Evolutionary conservation across 2,329 filamentous ascomycete species (phyloP).

Genomic region (Karstenula rhodostoma): DNA sequence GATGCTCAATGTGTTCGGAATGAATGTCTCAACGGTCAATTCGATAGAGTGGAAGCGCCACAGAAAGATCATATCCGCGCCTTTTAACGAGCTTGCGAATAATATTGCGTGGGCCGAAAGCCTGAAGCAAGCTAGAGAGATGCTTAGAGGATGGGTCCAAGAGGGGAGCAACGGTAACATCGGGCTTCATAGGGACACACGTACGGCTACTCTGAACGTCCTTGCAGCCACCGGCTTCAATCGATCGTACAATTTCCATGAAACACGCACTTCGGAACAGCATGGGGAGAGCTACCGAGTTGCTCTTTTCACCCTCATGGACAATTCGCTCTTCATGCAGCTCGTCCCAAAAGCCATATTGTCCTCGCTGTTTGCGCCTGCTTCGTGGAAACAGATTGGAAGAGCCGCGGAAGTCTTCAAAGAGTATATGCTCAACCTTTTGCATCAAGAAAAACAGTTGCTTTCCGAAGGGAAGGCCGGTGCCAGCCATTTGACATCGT

Average conservation of each 20-base stretch:
- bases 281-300: too few species aligned
- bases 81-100: slow-evolving; percentile 27
- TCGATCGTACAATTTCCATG: neutral
- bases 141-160: neutral
- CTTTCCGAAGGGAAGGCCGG: too few species aligned
- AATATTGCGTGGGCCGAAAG: slow-evolving; percentile 36
- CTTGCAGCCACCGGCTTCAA: neutral
- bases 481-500: too few species aligned
- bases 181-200: neutral
- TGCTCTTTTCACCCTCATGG: too few species aligned
- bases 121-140: slow-evolving; percentile 36
- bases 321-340: too few species aligned
- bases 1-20: slow-evolving; percentile 43
- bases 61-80: slow-evolving; percentile 18
- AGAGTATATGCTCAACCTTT: too few species aligned
- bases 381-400: too few species aligned
- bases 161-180: neutral
- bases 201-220: neutral
- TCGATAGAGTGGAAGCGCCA: slow-evolving; percentile 18
- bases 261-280: too few species aligned
- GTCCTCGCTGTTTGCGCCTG: too few species aligned
- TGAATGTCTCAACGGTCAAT: slow-evolving; percentile 40
- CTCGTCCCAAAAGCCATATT: too few species aligned
- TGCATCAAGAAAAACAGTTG: too few species aligned
- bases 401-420: too few species aligned